Evolutionary conservation across 768 basidiomycete genomes (phyloP), one percentile per base, ranked within the genome.

Genomic region (Podaxis pistillaris): DNA sequence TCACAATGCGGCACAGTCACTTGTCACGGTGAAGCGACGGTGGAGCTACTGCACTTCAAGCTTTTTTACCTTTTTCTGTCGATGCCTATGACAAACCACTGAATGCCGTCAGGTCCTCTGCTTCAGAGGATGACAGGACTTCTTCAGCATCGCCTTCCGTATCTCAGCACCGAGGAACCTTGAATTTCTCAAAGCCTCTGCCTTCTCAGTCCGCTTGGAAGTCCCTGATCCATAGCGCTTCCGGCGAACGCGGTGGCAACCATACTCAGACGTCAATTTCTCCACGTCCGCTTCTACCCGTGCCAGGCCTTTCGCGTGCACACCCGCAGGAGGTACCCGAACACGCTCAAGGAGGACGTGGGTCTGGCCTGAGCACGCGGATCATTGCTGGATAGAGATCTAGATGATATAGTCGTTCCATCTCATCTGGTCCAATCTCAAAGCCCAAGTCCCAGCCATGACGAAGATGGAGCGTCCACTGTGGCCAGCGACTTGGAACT

Each of bases 351-450:
- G 52, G 40, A 2, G 52, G 60, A 46, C 47, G 58, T 37, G 58
- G 47, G 15, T 59, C 58, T 13, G 58, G 58, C 1, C 22, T 59
- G 30, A 40, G 41, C 40, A 55, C 60, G 12, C 37, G 40, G 0
- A 60, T 53, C 24, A 44, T 60, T 44, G 60, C 55, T 22, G 19
- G 60, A 55, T 13, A 46, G 60, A 37, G 52, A 54, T 33, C 52
- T 40, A 17, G 26, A 50, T 55, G 60, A 46, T 24, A 7, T 47
- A n/a, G 30, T 44, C 38, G 15, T 40, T 5, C 30, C 46, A 36
- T 4, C 60, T 36, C 41, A 2, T 8, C n/a, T 40, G 9, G 7
- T 26, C n/a, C 44, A 30, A 50, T 36, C 59, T 17, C 60, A 44
- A 13, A 53, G 40, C 4, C 60, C 40, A 13, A n/a, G 38, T 36